Evolutionary conservation across 331 rosid species (phyloP).

Genomic region (Erythrophleum ivorense): DNA sequence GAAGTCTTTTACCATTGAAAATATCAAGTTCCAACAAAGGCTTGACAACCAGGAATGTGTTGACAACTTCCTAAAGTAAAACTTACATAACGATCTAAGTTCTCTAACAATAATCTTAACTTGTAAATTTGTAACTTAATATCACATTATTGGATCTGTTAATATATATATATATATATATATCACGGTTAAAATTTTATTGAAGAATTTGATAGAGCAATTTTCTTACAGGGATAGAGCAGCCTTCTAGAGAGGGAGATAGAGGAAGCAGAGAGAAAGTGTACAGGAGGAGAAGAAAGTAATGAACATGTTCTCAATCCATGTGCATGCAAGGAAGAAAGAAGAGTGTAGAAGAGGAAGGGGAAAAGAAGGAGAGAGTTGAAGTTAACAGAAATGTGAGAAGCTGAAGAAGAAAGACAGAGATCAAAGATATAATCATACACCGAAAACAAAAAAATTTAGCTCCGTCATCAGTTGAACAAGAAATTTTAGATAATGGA

Average conservation of each 20-base stretch:
- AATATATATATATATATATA: too few relatives aligned
- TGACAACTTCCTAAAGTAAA: too few relatives aligned
- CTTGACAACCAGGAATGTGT: too few relatives aligned
- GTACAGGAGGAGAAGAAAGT: slow-evolving; percentile 16
- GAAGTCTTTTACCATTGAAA: too few relatives aligned
- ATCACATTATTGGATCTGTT: too few relatives aligned
- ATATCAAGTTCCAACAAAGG: too few relatives aligned
- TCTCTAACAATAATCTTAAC: too few relatives aligned
- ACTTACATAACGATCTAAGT: too few relatives aligned
- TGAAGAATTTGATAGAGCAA: too few relatives aligned
- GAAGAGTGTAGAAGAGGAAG: neutral
- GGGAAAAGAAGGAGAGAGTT: neutral
- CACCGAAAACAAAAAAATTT: slow-evolving; percentile 14
- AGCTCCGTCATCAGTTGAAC: slow-evolving; percentile 43
- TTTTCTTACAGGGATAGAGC: neutral
- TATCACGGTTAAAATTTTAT: too few relatives aligned
- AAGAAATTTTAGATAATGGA: slow-evolving; percentile 43
- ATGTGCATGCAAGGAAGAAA: slow-evolving; percentile 27
- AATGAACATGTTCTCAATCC: slow-evolving; percentile 35
- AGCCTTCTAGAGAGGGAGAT: neutral
- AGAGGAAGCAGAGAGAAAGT: neutral
- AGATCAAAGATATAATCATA: neutral
- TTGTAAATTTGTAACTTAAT: too few relatives aligned
- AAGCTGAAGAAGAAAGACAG: slow-evolving; percentile 29
- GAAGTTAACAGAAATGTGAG: neutral